Conservation (phyloP, 805 yeast genomes). For the Cyberlindnera japonica region DNA sequence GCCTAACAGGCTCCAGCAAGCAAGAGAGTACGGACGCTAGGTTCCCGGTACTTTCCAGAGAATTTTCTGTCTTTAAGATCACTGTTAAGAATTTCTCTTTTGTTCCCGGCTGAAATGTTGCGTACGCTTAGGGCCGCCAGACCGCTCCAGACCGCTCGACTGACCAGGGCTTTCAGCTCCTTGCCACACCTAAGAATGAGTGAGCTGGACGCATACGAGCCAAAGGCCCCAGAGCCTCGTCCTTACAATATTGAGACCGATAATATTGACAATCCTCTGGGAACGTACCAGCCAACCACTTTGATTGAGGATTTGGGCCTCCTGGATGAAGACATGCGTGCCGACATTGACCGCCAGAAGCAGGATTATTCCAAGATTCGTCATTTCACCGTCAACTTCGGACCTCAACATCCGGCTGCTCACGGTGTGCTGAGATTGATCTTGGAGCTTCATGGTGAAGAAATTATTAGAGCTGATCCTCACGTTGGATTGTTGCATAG, state of each 20-base stretch:
- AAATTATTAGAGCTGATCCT: conserved; percentile 81
- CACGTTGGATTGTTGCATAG: conserved; percentile 85
- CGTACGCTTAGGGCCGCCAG: conserved; percentile 3
- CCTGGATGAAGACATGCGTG: conserved; percentile 36
- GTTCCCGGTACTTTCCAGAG: too few relatives aligned
- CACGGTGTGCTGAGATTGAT: conserved; percentile 88
- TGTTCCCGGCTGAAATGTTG: background rate
- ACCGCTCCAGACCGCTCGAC: background rate
- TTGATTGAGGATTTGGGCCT: conserved; percentile 29
- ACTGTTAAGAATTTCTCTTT: background rate
- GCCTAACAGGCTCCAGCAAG: background rate
- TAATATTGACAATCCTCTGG: conserved; percentile 39
- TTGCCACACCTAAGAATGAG: conserved; percentile 6
- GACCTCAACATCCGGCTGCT: conserved; percentile 95
- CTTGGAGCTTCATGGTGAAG: conserved; percentile 85
- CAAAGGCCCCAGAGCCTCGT: conserved; percentile 20
- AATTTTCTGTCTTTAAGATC: background rate
- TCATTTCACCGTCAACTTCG: conserved; percentile 86
- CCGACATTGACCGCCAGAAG: conserved; percentile 24
- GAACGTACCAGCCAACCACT: conserved; percentile 30
- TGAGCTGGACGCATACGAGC: conserved; percentile 25
- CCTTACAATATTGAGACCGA: conserved; percentile 18
- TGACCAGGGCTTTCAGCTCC: conserved; percentile 5
- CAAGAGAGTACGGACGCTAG: background rate
- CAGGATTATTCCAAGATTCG: conserved; percentile 49